Evolutionary conservation across 2,329 filamentous ascomycete genomes (phyloP), one percentile per base, ranked within the genome.

Genomic region (Exutisphaerella laricina): DNA sequence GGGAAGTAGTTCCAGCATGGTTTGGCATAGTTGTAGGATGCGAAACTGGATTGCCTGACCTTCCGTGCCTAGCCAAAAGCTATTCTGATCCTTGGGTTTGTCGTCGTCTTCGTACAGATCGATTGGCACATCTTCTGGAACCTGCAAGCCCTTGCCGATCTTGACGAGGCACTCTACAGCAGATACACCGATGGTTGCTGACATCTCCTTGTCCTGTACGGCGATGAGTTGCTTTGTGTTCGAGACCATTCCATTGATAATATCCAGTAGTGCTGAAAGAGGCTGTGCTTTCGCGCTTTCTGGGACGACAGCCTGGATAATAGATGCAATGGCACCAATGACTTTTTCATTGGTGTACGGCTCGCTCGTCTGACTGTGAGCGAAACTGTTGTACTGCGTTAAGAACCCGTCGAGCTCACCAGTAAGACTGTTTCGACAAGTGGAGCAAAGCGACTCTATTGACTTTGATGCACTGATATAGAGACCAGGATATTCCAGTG

Each of bases 131-230:
- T 90, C 84, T 7, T 77, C 73, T 0, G 79, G 78, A 8, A 77
- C 76, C 64, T 89, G 84, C 18, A 88, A 70, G 3, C 83, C 83
- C 58, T 80, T 85, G 0, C 82, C 85, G 53, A 89, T 80, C 45
- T 75, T 80, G 2, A 75, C 70, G 4, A 94, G 69, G 54, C 82
- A 88, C 48, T 81, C 74, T 39, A 92, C 67, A 2, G 81, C 76
- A 62, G 51, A 78, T 5, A 72, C 57, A 4, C 67, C 71, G 9
- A 66, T 58, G 1, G 66, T 61, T 43, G 72, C 68, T 13, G 69
- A 62, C 45, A 67, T 61, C 29, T 71, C 66, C 12, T 59, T 30
- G 35, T 69, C 61, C 53, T 63, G 57, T 48, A 56, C 56, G 49
- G 64, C 55, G 3, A 55, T 45, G 10, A 49, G 46, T 22, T 55